phyloP scores from a whole-genome alignment of 2,329 filamentous ascomycete genomes.

The Colletotrichum nymphaeae region DNA sequence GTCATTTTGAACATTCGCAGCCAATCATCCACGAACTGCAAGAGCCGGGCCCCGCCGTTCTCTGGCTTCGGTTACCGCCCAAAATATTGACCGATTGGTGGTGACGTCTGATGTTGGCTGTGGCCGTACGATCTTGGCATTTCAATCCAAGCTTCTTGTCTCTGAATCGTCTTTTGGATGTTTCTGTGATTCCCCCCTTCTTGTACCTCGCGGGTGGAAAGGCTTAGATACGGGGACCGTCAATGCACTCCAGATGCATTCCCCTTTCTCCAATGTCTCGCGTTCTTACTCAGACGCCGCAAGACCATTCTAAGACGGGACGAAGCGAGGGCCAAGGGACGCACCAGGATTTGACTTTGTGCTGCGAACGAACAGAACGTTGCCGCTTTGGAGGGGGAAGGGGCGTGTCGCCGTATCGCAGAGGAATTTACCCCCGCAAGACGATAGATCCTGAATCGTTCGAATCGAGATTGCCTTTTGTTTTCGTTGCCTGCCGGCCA shows the following conservation, averaged over 20 bases:
- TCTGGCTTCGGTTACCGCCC: not conserved
- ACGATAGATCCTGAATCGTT: conserved; percentile 3
- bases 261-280: conserved; percentile 9
- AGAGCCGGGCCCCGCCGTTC: conserved; percentile 1
- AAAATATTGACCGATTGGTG: conserved; percentile 24
- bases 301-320: conserved; percentile 24
- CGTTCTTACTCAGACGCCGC: conserved; percentile 10
- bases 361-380: not conserved
- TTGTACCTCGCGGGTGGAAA: not conserved
- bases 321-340: conserved; percentile 23
- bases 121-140: conserved; percentile 11
- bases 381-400: not conserved
- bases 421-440: conserved; percentile 10
- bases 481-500: not conserved
- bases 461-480: not conserved
- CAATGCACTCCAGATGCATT: not conserved
- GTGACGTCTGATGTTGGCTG: conserved; percentile 12
- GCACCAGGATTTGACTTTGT: conserved; percentile 6
- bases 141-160: not conserved
- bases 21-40: not conserved
- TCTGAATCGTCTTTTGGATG: not conserved
- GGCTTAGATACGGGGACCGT: not conserved
- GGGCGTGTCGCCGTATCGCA: not conserved
- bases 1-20: conserved; percentile 8
- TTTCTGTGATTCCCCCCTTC: not conserved